Evolutionary conservation across 345 rosid genomes (phyloP).

Genomic region (Citrus maxima): DNA sequence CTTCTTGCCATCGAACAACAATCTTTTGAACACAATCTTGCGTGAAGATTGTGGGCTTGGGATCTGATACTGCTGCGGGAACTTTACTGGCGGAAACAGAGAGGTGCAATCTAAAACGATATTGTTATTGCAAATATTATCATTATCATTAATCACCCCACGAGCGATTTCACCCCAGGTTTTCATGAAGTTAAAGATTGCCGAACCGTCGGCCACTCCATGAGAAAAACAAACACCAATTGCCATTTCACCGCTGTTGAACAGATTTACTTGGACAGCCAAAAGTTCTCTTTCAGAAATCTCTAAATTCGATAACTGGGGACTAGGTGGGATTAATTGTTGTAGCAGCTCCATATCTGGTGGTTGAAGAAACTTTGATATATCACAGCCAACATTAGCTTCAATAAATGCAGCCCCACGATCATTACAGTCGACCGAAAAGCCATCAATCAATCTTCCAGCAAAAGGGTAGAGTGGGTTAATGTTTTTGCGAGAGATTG

Average conservation of each 20-base stretch:
- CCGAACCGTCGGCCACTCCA: constrained; percentile 20
- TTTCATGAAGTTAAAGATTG: constrained; percentile 2
- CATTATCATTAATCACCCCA: background rate
- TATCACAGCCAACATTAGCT: too few relatives aligned
- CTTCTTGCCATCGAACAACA: too few relatives aligned
- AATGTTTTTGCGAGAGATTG: constrained; percentile 18
- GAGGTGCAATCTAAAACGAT: constrained; percentile 10
- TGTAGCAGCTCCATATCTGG: constrained; percentile 1
- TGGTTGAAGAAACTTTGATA: constrained; percentile 8
- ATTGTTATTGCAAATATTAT: too few relatives aligned
- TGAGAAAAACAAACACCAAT: constrained; percentile 22
- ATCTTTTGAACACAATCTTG: background rate
- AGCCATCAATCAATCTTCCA: constrained; percentile 12
- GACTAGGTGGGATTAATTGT: constrained; percentile 15
- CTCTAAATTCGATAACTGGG: background rate
- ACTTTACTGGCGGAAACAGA: constrained; percentile 14
- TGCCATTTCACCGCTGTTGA: constrained; percentile 24
- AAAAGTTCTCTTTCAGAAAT: background rate
- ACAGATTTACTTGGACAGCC: constrained; percentile 22
- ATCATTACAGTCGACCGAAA: constrained; percentile 1
- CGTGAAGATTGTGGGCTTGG: background rate
- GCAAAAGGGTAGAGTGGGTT: constrained; percentile 24
- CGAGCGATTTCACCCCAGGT: constrained; percentile 20
- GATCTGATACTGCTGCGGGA: background rate
- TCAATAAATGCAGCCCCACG: too few relatives aligned